Base-by-base conservation (phyloP, 148 eudicot genomes). In the Silene conica region DNA sequence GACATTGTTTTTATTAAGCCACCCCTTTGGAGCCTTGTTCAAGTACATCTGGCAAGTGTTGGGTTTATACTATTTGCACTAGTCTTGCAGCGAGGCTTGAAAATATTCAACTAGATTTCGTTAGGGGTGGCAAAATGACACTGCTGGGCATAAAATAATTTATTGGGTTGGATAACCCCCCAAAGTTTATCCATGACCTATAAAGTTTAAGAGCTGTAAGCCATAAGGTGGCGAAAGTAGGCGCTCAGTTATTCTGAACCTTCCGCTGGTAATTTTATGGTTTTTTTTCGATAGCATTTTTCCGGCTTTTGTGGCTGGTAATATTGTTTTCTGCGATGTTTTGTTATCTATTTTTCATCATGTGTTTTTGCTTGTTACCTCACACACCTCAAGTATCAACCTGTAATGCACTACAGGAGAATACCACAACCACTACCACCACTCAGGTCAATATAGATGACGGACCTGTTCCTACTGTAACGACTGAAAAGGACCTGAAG, bases 401-500 rank as follows among this genome's bases (percentile, higher is more conserved):
- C 5, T 57, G 14, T 21, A 54, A 56, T 80, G 73, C 48, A 15
- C 50, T 74, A 26, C 83, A 95, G 97, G 97, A 95, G 67, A 92
- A 95, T 73, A 92, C 90, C 34, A 75, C 97, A 67, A 77, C 81
- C 13, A 26, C 82, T 76, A 63, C 88, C 57, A 65, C 88, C 66
- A 86, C 78, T 70, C 86, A 90, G 75, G 73, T 77, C 63, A 79
- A 76, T 81, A 28, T 73, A 77, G 85, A 84, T 79, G 92, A 90
- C 84, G 93, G 93, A n/a, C 92, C 84, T 74, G 79, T 71, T 83
- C 76, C 73, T 74, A 74, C 83, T 77, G 74, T 74, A 61, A 81
- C 70, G 58, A 69, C 85, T 60, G 96, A 89, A 73, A 76, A 74
- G 43, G 96, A 90, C 70, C 45, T 82, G 87, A 86, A 86, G 82